Base-by-base conservation (phyloP, 2,329 filamentous ascomycete species). In the Juglanconis oblonga region DNA sequence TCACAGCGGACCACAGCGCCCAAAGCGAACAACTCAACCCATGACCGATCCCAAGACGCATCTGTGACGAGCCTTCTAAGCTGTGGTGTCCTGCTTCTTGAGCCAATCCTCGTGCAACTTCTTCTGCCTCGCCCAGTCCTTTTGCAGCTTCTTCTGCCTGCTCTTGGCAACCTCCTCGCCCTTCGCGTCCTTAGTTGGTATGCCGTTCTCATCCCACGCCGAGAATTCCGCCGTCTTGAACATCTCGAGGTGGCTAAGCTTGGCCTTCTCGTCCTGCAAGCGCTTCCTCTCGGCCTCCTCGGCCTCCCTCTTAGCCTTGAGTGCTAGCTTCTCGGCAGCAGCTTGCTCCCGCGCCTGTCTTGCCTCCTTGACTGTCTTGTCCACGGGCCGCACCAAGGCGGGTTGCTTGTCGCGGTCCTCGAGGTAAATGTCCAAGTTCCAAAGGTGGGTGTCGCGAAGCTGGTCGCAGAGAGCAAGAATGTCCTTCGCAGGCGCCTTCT, bases 91-190 rank as follows among this genome's bases (percentile, higher is more conserved):
- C 55, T 62, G 61, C 36, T 50, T 48, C 61, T 60, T 63, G 17
- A 70, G 59, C 72, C 77, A 85, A 55, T 76, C 76, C 67, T 89
- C 85, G 72, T 87, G 83, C 65, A 81, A 65, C 77, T 88, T 90
- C 77, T 87, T 89, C 77, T 91, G 88, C 67, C 77, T 82, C 69
- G 89, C 85, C 87, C 87, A 90, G 62, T 87, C 85, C 76, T 91
- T 91, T 71, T 75, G 81, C 64, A 91, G 70, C 76, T 87, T 89
- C 79, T 90, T 91, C 40, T 69, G 70, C 67, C 79, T 79, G 58
- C 79, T 84, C 76, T 90, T 90, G 9, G 85, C 79, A n/a, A 91
- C 73, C 66, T 88, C 85, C 64, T 81, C 81, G 1, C 87, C 88
- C 31, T 83, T 79, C 32, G 77, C 79, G 67, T 89, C 84, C 67